Percentiles rank a stretch among this genome's conserved stretches.
These are phyloP conservation scores for Pouteria glomerata DNA, from an alignment of 148 eudicot genomes.

Conservation along the genomic window DNA sequence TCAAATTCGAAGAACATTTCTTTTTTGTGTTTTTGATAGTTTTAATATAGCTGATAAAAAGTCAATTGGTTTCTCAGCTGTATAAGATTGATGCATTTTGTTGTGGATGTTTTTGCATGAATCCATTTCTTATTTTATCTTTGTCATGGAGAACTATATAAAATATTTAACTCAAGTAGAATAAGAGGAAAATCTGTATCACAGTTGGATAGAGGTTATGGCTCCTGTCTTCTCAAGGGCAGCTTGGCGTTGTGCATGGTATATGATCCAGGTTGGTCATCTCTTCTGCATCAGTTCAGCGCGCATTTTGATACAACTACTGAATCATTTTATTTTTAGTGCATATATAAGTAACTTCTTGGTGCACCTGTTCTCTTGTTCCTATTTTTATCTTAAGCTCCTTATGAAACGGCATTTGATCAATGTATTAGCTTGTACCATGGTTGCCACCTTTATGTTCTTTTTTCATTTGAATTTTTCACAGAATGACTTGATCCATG, in stretches of 20 bases:
- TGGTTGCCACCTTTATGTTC: not conserved
- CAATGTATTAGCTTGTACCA: not conserved
- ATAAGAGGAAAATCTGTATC: conserved; percentile 3
- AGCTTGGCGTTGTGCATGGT: conserved; percentile 95
- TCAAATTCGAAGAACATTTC: not conserved
- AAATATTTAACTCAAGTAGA: not conserved
- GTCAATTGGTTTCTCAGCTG: not conserved
- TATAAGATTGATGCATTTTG: not conserved
- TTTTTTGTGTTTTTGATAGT: not conserved
- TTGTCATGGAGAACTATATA: not conserved
- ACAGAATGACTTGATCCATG: conserved; percentile 93
- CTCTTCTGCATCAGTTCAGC: not conserved
- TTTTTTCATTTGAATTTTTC: not conserved
- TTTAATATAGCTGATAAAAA: not conserved
- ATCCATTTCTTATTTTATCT: not conserved
- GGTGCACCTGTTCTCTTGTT: not conserved
- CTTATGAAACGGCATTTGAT: not conserved
- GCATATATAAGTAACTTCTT: not conserved
- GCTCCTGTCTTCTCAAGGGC: conserved; percentile 91
- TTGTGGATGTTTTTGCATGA: not conserved
- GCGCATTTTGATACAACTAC: not conserved
- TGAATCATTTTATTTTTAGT: not conserved
- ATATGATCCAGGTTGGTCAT: conserved; percentile 75
- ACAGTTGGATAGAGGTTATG: conserved; percentile 98
- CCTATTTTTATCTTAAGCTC: not conserved